These are phyloP conservation scores for Mucor sp. DNA, from an alignment of 371 early-diverging fungal species.

Conservation along the genomic window DNA sequence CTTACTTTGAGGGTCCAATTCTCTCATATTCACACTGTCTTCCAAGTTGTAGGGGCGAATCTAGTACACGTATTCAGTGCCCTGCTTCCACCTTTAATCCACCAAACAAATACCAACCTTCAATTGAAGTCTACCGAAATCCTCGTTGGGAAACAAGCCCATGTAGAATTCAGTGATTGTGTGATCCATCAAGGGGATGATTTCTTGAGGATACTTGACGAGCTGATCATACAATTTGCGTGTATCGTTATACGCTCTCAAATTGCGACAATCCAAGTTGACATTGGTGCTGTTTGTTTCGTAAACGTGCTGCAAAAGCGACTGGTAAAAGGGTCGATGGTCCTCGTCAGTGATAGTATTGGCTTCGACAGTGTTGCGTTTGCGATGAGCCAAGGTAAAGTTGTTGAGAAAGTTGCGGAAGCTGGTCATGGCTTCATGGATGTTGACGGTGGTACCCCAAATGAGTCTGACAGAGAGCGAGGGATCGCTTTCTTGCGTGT, in stretches of 20 bases:
- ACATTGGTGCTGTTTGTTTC: conserved; percentile 61
- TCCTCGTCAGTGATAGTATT: conserved; percentile 54
- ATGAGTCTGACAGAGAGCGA: conserved; percentile 69
- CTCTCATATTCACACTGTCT: conserved; percentile 86
- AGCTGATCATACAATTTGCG: conserved; percentile 84
- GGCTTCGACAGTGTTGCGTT: too few species aligned
- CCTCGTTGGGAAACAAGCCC: conserved; percentile 65
- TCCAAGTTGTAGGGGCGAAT: conserved; percentile 94
- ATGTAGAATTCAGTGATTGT: conserved; percentile 80
- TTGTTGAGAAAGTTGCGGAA: conserved; percentile 91
- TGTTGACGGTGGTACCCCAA: conserved; percentile 99
- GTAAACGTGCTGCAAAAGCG: conserved; percentile 58
- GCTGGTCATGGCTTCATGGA: conserved; percentile 85
- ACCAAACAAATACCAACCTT: conserved; percentile 8
- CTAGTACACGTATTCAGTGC: conserved; percentile 30
- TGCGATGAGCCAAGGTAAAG: conserved; percentile 72
- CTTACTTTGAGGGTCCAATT: conserved; percentile 86
- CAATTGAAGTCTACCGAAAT: conserved; percentile 45
- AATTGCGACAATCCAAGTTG: conserved; percentile 91
- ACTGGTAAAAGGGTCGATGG: conserved; percentile 71
- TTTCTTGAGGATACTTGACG: conserved; percentile 96
- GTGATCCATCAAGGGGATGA: conserved; percentile 96
- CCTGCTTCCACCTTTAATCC: background rate
- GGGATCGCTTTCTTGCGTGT: conserved; percentile 49
- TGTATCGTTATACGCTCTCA: conserved; percentile 70